A percentile compares a stretch with the other conserved stretches of the same genome.
Conservation (phyloP, 2,329 filamentous ascomycete genomes). For the Aspergillus jensenii region DNA sequence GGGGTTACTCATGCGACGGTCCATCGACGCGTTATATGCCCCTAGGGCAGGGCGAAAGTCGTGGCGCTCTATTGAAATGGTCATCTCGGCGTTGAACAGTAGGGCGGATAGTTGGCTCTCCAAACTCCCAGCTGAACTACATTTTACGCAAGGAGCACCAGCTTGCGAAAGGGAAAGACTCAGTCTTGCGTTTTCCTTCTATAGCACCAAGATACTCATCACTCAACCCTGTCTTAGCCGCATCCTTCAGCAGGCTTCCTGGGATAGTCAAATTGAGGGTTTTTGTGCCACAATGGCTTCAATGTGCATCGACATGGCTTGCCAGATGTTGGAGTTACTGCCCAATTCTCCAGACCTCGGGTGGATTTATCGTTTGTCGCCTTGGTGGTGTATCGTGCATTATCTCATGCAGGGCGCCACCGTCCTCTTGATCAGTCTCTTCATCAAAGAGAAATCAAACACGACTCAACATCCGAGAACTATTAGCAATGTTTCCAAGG, state of each 20-base stretch:
- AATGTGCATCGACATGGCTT: constrained; percentile 38
- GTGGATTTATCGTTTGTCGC: constrained; percentile 31
- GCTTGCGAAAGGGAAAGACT: constrained; percentile 34
- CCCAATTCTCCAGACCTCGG: constrained; percentile 33
- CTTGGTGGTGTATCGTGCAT: constrained; percentile 45
- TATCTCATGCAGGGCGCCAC: constrained; percentile 41
- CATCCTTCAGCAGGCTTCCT: constrained; percentile 29
- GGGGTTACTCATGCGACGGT: constrained; percentile 34
- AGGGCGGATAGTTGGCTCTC: constrained; percentile 41
- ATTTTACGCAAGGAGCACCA: constrained; percentile 29
- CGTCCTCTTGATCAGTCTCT: constrained; percentile 8
- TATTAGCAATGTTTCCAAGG: constrained; percentile 4
- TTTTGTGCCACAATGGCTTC: constrained; percentile 36
- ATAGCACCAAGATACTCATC: constrained; percentile 44
- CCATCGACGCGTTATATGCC: constrained; percentile 40
- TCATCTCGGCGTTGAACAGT: constrained; percentile 35
- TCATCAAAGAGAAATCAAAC: constrained; percentile 3
- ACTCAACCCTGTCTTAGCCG: constrained; percentile 45
- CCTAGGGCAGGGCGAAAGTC: constrained; percentile 35
- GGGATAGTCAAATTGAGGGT: constrained; percentile 24
- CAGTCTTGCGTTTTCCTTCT: constrained; percentile 42
- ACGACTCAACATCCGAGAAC: background rate
- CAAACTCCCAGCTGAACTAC: constrained; percentile 38
- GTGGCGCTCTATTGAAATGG: constrained; percentile 37
- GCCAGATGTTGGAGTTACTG: constrained; percentile 35